phyloP scores from a whole-genome alignment of 2,329 filamentous ascomycete genomes.

The Pseudocercospora pini-densiflorae region DNA sequence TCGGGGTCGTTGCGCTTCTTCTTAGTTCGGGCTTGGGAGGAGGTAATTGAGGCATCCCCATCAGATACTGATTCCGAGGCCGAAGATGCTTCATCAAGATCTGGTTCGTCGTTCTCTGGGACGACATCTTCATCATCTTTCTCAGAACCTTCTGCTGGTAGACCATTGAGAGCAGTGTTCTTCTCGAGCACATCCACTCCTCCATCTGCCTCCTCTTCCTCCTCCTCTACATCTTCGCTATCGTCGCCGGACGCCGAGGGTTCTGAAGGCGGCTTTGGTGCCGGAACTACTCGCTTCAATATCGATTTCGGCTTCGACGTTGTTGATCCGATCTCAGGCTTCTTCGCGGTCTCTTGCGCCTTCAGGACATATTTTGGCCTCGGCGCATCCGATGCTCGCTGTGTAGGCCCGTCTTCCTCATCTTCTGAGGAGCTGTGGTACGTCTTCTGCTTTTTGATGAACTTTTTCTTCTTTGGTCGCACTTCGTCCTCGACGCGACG shows the following conservation, averaged over 20 bases:
- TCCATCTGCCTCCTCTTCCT: conserved; percentile 19
- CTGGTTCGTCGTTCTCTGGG: conserved; percentile 47
- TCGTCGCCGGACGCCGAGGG: conserved; percentile 18
- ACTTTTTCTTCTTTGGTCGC: conserved; percentile 59
- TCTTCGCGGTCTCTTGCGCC: conserved; percentile 19
- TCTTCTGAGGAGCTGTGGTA: conserved; percentile 70
- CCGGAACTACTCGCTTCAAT: conserved; percentile 24
- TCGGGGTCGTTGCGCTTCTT: conserved; percentile 90
- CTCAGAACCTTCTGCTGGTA: conserved; percentile 23
- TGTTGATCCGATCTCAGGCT: conserved; percentile 19
- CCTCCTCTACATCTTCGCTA: conserved; percentile 18
- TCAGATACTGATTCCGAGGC: conserved; percentile 31
- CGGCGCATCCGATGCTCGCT: conserved; percentile 35
- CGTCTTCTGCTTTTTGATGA: conserved; percentile 63
- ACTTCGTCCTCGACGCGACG: conserved; percentile 63
- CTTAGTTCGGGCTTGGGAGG: conserved; percentile 48
- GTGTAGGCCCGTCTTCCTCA: conserved; percentile 42
- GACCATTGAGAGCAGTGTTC: conserved; percentile 27
- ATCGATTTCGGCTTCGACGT: conserved; percentile 25
- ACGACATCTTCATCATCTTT: conserved; percentile 45
- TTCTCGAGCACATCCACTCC: conserved; percentile 25
- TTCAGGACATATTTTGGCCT: conserved; percentile 25
- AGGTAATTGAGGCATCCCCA: conserved; percentile 39
- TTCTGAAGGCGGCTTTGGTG: conserved; percentile 10
- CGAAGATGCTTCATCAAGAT: conserved; percentile 19